These are phyloP conservation scores for Cytospora mali DNA, from an alignment of 2,329 filamentous ascomycete species.

Conservation along the genomic window DNA sequence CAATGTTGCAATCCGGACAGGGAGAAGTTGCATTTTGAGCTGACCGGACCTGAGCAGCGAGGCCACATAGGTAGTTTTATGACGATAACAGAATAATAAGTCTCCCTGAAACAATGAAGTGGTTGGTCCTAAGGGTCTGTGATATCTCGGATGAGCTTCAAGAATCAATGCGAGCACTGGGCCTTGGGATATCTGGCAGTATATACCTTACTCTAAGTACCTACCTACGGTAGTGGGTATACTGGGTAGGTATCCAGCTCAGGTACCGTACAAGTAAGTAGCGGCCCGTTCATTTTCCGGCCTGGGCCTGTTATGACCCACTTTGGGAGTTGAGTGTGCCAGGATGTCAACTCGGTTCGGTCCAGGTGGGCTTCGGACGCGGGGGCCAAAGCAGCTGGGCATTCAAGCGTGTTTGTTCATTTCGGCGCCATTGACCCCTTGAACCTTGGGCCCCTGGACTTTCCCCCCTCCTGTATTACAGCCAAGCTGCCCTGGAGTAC, in stretches of 20 bases:
- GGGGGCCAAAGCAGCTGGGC: neutral
- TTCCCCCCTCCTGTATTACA: neutral
- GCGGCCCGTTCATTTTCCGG: conserved; percentile 1
- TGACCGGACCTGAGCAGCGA: neutral
- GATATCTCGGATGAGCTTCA: neutral
- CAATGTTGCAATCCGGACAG: neutral
- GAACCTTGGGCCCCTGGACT: neutral
- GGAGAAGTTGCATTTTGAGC: neutral
- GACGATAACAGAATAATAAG: no score
- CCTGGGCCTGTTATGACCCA: neutral
- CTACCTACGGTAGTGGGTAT: neutral
- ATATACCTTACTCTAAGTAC: neutral
- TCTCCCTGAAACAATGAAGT: neutral
- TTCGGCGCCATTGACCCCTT: neutral
- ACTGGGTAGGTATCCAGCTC: neutral
- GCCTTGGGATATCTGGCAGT: neutral
- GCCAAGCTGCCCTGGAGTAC: neutral
- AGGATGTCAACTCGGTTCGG: conserved; percentile 3
- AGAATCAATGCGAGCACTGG: neutral
- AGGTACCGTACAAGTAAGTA: neutral
- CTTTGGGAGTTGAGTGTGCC: neutral
- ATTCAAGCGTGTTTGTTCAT: conserved; percentile 1
- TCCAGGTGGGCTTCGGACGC: neutral
- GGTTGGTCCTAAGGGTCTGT: neutral
- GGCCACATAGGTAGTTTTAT: no score